Evolutionary conservation across 2,329 filamentous ascomycete species (phyloP).

Genomic region (Trichoderma breve): DNA sequence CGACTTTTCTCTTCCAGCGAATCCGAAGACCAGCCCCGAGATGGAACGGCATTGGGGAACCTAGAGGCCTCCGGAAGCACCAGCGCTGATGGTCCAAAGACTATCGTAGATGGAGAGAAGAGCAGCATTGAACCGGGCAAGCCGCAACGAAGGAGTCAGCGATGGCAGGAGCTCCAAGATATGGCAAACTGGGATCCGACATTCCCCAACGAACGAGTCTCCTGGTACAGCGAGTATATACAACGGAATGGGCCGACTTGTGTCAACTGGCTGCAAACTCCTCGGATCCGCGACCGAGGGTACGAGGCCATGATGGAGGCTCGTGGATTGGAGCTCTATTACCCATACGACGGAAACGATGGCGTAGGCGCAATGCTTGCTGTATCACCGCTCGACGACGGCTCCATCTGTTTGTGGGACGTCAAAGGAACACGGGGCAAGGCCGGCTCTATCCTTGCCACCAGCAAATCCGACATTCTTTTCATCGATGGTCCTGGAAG

Average conservation of each 20-base stretch:
- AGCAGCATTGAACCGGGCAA: not conserved
- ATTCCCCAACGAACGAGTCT: slow-evolving; percentile 66
- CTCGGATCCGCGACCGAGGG: slow-evolving; percentile 43
- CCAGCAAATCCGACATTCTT: slow-evolving; percentile 66
- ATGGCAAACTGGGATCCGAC: slow-evolving; percentile 81
- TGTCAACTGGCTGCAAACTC: slow-evolving; percentile 73
- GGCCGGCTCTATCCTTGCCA: slow-evolving; percentile 62
- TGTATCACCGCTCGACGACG: slow-evolving; percentile 79
- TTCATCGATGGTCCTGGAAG: slow-evolving; percentile 52
- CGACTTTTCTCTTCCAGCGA: slow-evolving; percentile 32
- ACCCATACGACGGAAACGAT: slow-evolving; percentile 50
- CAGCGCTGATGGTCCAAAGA: slow-evolving; percentile 20
- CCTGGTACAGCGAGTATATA: slow-evolving; percentile 89
- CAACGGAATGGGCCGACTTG: slow-evolving; percentile 73
- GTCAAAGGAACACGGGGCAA: slow-evolving; percentile 54
- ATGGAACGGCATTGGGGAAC: slow-evolving; percentile 35
- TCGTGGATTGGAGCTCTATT: slow-evolving; percentile 69
- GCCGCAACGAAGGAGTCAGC: slow-evolving; percentile 12
- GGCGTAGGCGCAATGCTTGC: slow-evolving; percentile 50
- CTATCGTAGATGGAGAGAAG: not conserved
- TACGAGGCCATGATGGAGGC: slow-evolving; percentile 58
- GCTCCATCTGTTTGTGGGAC: slow-evolving; percentile 86
- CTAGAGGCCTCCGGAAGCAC: slow-evolving; percentile 25
- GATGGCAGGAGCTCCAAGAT: slow-evolving; percentile 44
- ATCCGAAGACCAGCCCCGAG: not conserved